These are phyloP conservation scores for Gloeopeniophorella convolvens DNA, from an alignment of 768 basidiomycete genomes.

Conservation along the genomic window DNA sequence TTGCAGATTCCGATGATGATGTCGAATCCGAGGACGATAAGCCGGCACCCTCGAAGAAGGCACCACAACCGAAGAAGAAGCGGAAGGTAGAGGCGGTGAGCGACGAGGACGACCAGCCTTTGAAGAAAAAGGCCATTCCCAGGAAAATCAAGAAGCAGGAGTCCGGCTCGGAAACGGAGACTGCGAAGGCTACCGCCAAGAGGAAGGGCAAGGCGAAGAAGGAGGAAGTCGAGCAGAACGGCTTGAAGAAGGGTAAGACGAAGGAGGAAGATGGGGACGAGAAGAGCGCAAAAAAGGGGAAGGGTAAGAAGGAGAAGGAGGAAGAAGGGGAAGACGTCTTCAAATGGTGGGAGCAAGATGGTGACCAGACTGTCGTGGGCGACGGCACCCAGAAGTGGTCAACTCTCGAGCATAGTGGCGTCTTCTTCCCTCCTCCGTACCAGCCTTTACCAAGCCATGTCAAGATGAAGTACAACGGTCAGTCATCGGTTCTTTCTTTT, in stretches of 20 bases:
- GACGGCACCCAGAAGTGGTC: conserved; percentile 87
- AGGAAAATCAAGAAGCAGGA: conserved; percentile 55
- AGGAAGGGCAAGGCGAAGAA: conserved; percentile 39
- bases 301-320: conserved; percentile 49
- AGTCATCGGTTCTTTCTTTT: conserved; percentile 23
- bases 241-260: conserved; percentile 34
- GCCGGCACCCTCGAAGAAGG: conserved; percentile 26
- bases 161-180: conserved; percentile 34
- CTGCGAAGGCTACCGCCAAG: conserved; percentile 38
- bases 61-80: conserved; percentile 26
- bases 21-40: conserved; percentile 29
- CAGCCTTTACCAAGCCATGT: conserved; percentile 73
- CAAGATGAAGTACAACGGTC: conserved; percentile 95
- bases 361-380: conserved; percentile 48
- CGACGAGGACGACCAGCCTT: conserved; percentile 39
- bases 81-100: conserved; percentile 46
- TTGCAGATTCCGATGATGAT: conserved; percentile 25
- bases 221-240: conserved; percentile 33
- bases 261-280: conserved; percentile 4
- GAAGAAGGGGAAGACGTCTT: conserved; percentile 70
- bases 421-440: conserved; percentile 94
- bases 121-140: conserved; percentile 23
- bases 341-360: conserved; percentile 75
- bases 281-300: conserved; percentile 33
- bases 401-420: conserved; percentile 91